Percentiles rank a stretch among this genome's conserved stretches.
phyloP scores from a whole-genome alignment of 208 protist species.

The Acanthamoeba sp. region DNA sequence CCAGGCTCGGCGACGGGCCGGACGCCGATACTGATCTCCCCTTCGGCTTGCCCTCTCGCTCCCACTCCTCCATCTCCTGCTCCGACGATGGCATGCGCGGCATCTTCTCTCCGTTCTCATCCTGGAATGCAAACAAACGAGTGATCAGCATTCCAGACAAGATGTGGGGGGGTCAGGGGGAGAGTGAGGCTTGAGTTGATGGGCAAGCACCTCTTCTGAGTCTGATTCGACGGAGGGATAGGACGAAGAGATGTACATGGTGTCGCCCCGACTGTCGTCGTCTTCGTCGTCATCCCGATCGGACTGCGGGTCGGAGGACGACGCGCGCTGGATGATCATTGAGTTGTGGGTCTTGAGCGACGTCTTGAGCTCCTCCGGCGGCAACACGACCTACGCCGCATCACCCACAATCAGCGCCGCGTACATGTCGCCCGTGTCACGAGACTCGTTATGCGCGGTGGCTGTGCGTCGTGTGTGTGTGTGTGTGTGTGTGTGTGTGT shows the following conservation, averaged over 20 bases:
- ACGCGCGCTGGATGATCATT: not conserved
- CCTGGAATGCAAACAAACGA: not conserved
- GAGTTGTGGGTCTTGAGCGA: conserved; percentile 63
- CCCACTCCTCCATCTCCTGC: conserved; percentile 46
- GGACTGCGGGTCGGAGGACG: not conserved
- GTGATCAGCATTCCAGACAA: not conserved
- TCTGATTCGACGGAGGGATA: conserved; percentile 22
- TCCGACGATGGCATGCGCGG: conserved; percentile 1
- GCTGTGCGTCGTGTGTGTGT: not conserved
- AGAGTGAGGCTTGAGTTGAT: not conserved
- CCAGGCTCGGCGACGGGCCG: not conserved
- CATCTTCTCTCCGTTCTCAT: not conserved
- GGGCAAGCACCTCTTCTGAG: not conserved
- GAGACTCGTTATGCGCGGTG: too few relatives aligned
- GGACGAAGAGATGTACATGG: conserved; percentile 55
- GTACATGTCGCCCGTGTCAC: too few relatives aligned
- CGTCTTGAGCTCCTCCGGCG: conserved; percentile 43
- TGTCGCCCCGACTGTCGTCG: conserved; percentile 6
- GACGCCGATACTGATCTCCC: not conserved
- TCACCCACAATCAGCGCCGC: not conserved
- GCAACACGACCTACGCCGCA: not conserved
- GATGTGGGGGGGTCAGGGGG: too few relatives aligned
- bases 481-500: too few relatives aligned
- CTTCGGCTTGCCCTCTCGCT: not conserved
- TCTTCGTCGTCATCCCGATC: conserved; percentile 7